These are phyloP conservation scores for Cutaneotrichosporon dermatis DNA, from an alignment of 1,284 basidiomycete species.

Conservation along the genomic window DNA sequence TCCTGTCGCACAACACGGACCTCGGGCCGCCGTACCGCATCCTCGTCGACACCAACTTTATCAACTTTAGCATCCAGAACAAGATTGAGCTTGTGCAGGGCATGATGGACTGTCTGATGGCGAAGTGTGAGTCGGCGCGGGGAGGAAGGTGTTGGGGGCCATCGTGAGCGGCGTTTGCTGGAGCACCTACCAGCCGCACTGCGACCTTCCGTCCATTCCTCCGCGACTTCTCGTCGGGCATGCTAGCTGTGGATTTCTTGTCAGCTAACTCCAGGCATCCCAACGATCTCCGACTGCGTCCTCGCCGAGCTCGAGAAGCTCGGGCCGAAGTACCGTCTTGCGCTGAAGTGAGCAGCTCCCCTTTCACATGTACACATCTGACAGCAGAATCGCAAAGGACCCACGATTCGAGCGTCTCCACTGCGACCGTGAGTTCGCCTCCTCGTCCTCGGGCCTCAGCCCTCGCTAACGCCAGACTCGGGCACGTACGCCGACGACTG, in stretches of 20 bases:
- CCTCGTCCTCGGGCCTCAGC: no score
- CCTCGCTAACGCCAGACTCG: slow-evolving; percentile 52
- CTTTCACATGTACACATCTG: not conserved
- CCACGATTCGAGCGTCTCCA: slow-evolving; percentile 90
- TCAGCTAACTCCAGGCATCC: slow-evolving; percentile 65
- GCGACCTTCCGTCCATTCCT: no score
- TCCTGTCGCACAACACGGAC: slow-evolving; percentile 92
- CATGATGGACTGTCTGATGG: slow-evolving; percentile 99
- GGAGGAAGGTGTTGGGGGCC: no score
- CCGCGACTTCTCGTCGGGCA: no score
- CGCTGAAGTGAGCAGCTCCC: slow-evolving; percentile 62
- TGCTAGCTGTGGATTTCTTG: no score
- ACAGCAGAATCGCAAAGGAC: slow-evolving; percentile 81
- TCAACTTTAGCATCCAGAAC: slow-evolving; percentile 98
- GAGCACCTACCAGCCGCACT: no score
- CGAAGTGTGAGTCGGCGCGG: slow-evolving; percentile 71
- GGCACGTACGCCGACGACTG: slow-evolving; percentile 99
- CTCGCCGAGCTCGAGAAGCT: slow-evolving; percentile 97
- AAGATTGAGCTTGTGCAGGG: slow-evolving; percentile 93
- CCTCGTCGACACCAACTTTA: slow-evolving; percentile 98
- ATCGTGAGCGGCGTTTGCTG: no score
- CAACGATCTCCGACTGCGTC: slow-evolving; percentile 97
- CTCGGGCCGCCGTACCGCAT: slow-evolving; percentile 96
- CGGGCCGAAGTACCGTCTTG: slow-evolving; percentile 91
- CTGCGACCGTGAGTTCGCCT: slow-evolving; percentile 56